These are phyloP conservation scores for Globisporangium splendens DNA, from an alignment of 352 stramenopile genomes.

Conservation along the genomic window DNA sequence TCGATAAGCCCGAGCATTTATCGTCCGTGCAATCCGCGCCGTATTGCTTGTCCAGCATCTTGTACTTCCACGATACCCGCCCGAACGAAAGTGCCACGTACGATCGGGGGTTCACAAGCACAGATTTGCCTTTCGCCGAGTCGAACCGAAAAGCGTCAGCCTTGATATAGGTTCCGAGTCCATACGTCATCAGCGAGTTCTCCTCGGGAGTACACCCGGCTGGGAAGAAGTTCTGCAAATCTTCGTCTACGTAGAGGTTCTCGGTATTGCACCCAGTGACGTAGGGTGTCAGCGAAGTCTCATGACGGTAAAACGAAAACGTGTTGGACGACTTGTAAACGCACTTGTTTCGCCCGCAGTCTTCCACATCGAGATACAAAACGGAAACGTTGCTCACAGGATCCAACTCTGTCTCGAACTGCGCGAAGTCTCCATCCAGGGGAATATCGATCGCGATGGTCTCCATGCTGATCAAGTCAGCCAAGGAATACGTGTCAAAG, in stretches of 20 bases:
- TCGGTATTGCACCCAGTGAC: conserved; percentile 2
- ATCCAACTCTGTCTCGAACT: conserved; percentile 9
- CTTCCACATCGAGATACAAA: conserved; percentile 7
- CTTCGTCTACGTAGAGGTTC: background rate
- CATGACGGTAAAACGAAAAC: conserved; percentile 10
- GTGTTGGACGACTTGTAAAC: conserved; percentile 14
- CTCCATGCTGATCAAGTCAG: conserved; percentile 14
- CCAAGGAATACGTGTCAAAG: conserved; percentile 11
- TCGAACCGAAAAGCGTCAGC: conserved; percentile 14
- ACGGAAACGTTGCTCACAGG: background rate
- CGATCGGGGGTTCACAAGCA: conserved; percentile 14
- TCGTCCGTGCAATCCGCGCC: conserved; percentile 18
- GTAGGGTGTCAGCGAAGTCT: conserved; percentile 13
- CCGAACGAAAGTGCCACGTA: conserved; percentile 35
- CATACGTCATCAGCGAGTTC: conserved; percentile 13
- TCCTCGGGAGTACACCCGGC: background rate
- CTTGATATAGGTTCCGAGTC: conserved; percentile 15
- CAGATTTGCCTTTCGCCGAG: conserved; percentile 8
- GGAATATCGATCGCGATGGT: conserved; percentile 16
- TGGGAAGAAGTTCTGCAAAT: conserved; percentile 9
- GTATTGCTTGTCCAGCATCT: conserved; percentile 23
- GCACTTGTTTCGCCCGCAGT: conserved; percentile 12
- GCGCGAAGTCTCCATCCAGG: conserved; percentile 10
- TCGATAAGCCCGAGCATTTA: conserved; percentile 30
- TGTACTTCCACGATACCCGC: conserved; percentile 37